Base-by-base conservation (phyloP, 805 yeast genomes). In the Ogataea zsoltii region DNA sequence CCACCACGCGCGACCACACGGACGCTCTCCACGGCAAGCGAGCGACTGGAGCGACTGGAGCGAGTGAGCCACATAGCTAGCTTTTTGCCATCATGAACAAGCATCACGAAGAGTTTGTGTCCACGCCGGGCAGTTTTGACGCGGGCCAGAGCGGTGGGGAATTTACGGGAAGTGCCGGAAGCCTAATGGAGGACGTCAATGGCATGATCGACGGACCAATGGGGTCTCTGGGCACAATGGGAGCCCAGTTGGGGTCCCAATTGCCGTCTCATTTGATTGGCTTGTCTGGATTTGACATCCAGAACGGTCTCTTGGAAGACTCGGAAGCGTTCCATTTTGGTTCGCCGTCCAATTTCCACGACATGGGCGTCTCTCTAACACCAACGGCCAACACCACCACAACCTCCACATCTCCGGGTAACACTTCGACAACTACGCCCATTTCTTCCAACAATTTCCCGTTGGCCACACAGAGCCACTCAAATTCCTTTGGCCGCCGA, bases 41-140 rank as follows among this genome's bases (percentile, higher is more conserved):
- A 38, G 13, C 30, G 25, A 21, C 25, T 21, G 25, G 25, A 15
- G 42, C 35, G 35, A 38, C 36, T 30, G 40, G 40, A 30, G 31
- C 31, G 40, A 37, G 32, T 30, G 32, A 37, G 25, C 40, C 33
- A 37, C 14, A 15, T 7, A 21, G 18, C 28, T 15, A 35, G 38
- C 29, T 11, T n/a, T 16, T 30, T 28, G 26, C 33, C 30, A n/a
- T 11, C 34, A 44, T 45, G 49, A 37, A 45, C 38, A 36, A 38
- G 32, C 38, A 47, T 21, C 23, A 38, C 21, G 47, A 47, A 30
- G 51, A 48, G 29, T 48, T 37, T 25, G 42, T 17, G 15, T 16
- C 48, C 30, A 33, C 46, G 31, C 45, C 51, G 12, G 51, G 48
- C 5, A 30, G 43, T 16, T 36, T 42, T n/a, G 51, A 48, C 28